Base-by-base conservation (phyloP, 108 stramenopile species). In the Skeletonema tropicum region DNA sequence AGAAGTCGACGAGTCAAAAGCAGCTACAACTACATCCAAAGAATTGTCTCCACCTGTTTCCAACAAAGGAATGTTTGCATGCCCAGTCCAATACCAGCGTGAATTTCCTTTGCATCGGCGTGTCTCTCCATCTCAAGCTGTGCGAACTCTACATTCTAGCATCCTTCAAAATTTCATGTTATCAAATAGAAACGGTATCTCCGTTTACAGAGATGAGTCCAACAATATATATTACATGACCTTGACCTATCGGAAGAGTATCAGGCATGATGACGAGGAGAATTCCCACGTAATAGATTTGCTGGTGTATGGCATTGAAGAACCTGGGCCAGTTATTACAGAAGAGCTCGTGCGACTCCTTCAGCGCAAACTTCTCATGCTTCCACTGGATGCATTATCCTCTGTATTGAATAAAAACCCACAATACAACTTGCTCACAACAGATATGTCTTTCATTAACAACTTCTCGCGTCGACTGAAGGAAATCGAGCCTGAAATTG, bases 141-240 rank as follows among this genome's bases (percentile, higher is more conserved):
- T 88, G 30, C 60, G 72, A 25, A 72, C 80, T 11, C 68, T 92
- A 15, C 85, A 87, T 61, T 79, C 86, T 13, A 82, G 85, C 10
- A 88, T 89, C 15, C 88, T 94, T 45, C 90, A 92, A 64, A 89
- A 84, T 46, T 92, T 94, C 68, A 80, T 91, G 17, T 70, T 94
- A n/a, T 87, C 84, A 10, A 94, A 94, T 70, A 71, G 87, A 64
- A 48, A 64, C 4, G 78, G 87, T 57, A 57, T 85, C 17, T 94
- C 89, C 77, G 88, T 88, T 35, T 94, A 92, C 71, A 91, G 87
- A 68, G 93, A 94, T 75, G 90, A 90, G 77, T 64, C 36, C 36
- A 85, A 80, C 48, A 79, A 78, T 35, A 85, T 94, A 21, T 92
- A 90, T 66, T 94, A 94, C 84, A 88, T 92, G 89, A 83, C 67